Percentiles rank a stretch among this genome's conserved stretches.
phyloP scores from a whole-genome alignment of 2,329 filamentous ascomycete species.

The Colletotrichum kahawae region DNA sequence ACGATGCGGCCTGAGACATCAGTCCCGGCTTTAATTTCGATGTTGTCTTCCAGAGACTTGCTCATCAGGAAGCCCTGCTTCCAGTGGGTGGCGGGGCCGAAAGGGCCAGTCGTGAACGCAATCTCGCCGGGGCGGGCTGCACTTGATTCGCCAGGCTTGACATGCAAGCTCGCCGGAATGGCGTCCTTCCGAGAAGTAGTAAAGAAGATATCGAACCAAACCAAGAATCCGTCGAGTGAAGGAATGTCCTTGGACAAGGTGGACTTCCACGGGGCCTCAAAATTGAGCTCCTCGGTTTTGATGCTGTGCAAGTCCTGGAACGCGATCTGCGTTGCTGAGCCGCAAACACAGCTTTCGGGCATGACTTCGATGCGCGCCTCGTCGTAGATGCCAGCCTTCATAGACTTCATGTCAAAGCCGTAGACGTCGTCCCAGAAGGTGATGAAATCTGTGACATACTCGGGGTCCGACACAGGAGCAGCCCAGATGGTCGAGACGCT shows the following conservation, averaged over 20 bases:
- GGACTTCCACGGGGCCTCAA: conserved; percentile 71
- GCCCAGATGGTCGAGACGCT: conserved; percentile 84
- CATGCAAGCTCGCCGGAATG: conserved; percentile 49
- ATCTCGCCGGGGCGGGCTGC: conserved; percentile 64
- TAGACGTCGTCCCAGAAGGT: conserved; percentile 92
- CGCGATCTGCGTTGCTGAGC: conserved; percentile 69
- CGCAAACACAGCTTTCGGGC: conserved; percentile 64
- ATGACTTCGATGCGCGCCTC: conserved; percentile 82
- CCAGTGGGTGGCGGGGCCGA: conserved; percentile 84
- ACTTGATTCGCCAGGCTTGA: conserved; percentile 67
- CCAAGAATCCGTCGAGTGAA: conserved; percentile 81
- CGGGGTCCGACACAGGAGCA: conserved; percentile 78
- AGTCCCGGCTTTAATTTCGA: conserved; percentile 56
- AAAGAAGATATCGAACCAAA: conserved; percentile 97
- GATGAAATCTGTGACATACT: conserved; percentile 79
- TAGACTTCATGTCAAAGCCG: conserved; percentile 91
- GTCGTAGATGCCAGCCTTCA: conserved; percentile 82
- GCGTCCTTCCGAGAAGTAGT: conserved; percentile 62
- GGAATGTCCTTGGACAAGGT: conserved; percentile 67
- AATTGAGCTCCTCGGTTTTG: conserved; percentile 74
- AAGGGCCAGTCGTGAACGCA: conserved; percentile 89
- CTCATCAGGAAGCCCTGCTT: conserved; percentile 80
- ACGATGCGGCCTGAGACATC: conserved; percentile 70
- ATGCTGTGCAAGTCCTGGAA: conserved; percentile 79
- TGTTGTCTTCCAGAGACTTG: conserved; percentile 58